Base-by-base conservation (phyloP, 2,329 filamentous ascomycete species). In the Gnomoniopsis sp. region DNA sequence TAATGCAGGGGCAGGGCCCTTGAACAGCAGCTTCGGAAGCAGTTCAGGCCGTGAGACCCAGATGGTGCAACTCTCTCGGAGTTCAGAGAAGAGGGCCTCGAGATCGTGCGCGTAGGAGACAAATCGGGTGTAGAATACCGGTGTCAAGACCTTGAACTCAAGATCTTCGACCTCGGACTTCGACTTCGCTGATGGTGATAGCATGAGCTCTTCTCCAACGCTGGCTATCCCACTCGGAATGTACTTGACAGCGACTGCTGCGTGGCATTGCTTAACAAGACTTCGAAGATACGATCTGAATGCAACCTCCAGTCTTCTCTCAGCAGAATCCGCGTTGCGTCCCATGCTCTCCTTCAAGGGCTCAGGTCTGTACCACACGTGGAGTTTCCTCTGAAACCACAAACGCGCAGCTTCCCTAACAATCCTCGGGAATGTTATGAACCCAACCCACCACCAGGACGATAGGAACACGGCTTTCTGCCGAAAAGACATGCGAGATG, bases 121-220 rank as follows among this genome's bases (percentile, higher is more conserved):
- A 50, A 90, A 85, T 30, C 86, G 80, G 14, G 82, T 79, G 72
- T 91, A 91, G 67, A 91, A 91, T 0, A 74, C 76, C 1, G 88
- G 87, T 0, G 84, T 87, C 21, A 88, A 69, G 4, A 90, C 74
- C 55, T 79, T 80, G 50, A 90, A 72, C 47, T 82, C 80, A 6
- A 88, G 53, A 0, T 77, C 70, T 22, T 77, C 71, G 60, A 53
- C 14, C 50, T 64, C 55, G 2, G 65, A 53, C 12, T 60, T 55
- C 15, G 49, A 11, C 12, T 43, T 55, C 3, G 70, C 68, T 2
- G 64, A 53, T 6, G 66, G 59, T 4, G 76, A 79, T 21, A 63
- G 64, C 62, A 79, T 75, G 26, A 71, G 65, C 63, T 79, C 75
- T 15, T 73, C 66, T 3, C 67, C 58, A 14, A 69, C 65, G 41